These are phyloP conservation scores for Aspergillus puulaauensis DNA, from an alignment of 2,329 filamentous ascomycete genomes.

Conservation along the genomic window DNA sequence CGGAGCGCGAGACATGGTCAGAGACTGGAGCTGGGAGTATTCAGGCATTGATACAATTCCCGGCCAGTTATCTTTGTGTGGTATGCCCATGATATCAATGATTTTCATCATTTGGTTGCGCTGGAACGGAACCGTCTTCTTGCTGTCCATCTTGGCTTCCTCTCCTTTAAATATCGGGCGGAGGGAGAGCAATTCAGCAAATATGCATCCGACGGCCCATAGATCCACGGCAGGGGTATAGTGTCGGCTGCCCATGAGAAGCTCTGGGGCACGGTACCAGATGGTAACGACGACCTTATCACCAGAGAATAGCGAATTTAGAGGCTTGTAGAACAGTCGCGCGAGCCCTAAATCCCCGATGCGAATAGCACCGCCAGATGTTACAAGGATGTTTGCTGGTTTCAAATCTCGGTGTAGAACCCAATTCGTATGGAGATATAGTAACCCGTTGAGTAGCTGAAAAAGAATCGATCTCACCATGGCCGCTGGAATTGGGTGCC, in stretches of 20 bases:
- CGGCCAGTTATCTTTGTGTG: constrained; percentile 86
- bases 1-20: constrained; percentile 44
- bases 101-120: constrained; percentile 99
- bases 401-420: constrained; percentile 96
- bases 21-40: constrained; percentile 66
- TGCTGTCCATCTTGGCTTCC: constrained; percentile 97
- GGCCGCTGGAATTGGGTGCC: constrained; percentile 81
- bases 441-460: constrained; percentile 89
- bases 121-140: constrained; percentile 96
- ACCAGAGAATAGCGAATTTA: constrained; percentile 86
- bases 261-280: constrained; percentile 95
- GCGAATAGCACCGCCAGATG: constrained; percentile 82
- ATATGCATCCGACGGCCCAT: constrained; percentile 98
- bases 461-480: constrained; percentile 91
- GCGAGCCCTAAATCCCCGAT: constrained; percentile 94
- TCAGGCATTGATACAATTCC: constrained; percentile 83
- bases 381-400: constrained; percentile 98
- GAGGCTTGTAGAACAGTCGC: constrained; percentile 87
- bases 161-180: constrained; percentile 98
- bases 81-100: constrained; percentile 90
- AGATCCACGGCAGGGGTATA: constrained; percentile 97
- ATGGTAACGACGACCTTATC: constrained; percentile 99
- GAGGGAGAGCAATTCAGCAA: constrained; percentile 86
- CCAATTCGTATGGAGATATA: constrained; percentile 96
- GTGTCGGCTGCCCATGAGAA: constrained; percentile 88